Conservation (phyloP, 257 asterid species). For the Plantago ovata region DNA sequence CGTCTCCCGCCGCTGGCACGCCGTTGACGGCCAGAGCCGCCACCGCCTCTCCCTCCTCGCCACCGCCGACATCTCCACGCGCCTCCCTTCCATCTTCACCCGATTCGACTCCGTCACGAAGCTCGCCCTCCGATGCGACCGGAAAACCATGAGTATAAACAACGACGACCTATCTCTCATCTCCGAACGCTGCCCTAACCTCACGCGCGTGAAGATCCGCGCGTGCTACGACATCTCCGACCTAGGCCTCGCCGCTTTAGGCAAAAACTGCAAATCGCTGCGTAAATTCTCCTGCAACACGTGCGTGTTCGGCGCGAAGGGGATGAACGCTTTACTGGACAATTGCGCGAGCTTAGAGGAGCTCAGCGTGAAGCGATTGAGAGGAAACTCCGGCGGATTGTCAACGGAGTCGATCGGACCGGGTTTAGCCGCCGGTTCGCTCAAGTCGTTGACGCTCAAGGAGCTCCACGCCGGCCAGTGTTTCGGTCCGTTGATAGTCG, state of each 20-base stretch:
- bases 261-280: slow-evolving; percentile 49
- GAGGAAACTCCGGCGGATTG: slow-evolving; percentile 56
- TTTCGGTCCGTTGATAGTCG: slow-evolving; percentile 60
- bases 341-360: slow-evolving; percentile 66
- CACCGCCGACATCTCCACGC: slow-evolving; percentile 30
- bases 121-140: slow-evolving; percentile 72
- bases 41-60: slow-evolving; percentile 64
- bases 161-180: slow-evolving; percentile 53
- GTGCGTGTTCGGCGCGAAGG: slow-evolving; percentile 78
- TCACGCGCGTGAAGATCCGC: slow-evolving; percentile 68
- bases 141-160: slow-evolving; percentile 53
- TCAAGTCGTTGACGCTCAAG: slow-evolving; percentile 67
- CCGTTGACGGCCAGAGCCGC: slow-evolving; percentile 76
- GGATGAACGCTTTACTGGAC: slow-evolving; percentile 70
- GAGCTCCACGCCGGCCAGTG: slow-evolving; percentile 72
- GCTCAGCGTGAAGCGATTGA: slow-evolving; percentile 64
- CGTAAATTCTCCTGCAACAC: slow-evolving; percentile 72
- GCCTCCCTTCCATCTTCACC: slow-evolving; percentile 43
- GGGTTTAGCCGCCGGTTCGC: slow-evolving; percentile 49
- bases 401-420: slow-evolving; percentile 63
- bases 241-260: slow-evolving; percentile 59
- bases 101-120: slow-evolving; percentile 71
- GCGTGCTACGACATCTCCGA: slow-evolving; percentile 76
- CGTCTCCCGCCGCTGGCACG: slow-evolving; percentile 67
- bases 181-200: slow-evolving; percentile 48